Base-by-base conservation (phyloP, 495 filamentous ascomycete genomes). In the Aspergillus haitiensis region DNA sequence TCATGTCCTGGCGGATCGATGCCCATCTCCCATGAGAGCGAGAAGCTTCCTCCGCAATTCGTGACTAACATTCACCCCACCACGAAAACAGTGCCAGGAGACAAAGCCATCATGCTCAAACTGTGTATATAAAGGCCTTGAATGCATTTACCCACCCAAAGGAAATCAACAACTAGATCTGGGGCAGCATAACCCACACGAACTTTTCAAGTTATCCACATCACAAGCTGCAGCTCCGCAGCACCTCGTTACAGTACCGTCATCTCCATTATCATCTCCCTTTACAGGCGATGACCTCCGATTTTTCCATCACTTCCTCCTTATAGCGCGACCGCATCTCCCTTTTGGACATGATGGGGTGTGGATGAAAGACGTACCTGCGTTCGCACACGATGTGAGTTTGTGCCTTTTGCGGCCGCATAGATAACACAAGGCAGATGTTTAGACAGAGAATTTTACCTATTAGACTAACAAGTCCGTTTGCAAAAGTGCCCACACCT, bases 241-340 rank as follows among this genome's bases (percentile, higher is more conserved):
- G 8, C 18, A 32, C 32, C 1, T 12, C 4, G 37, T 10, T 5
- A 51, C 57, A 35, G 46, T 46, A 2, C 51, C 65, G 39, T 46
- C 52, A 15, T 58, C 49, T 18, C 39, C 72, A 68, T 62, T 67
- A 3, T 45, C 67, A 16, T 36, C 56, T 1, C 15, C 59, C 0
- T 85, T 85, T 67, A 80, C 75, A 37, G 70, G 80, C 15, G 73
- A 81, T 18, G 84, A 87, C 67, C 81, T 87, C 68, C 78, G 83
- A 51, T 80, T 86, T 62, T 86, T 86, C 68, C 82, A 88, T 67
- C 81, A 86, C 60, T 86, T 88, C 55, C 70, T 87, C 21, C 58
- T 80, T 16, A 70, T 66, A 8, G 84, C 83, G 55, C 80, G 82
- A 58, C 85, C 84, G 6, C 79, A 85, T 68, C 80, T 86, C 34